Percentiles rank a stretch among this genome's conserved stretches.
Conservation (phyloP, 2,329 filamentous ascomycete genomes). For the Acrocalymma vagum region DNA sequence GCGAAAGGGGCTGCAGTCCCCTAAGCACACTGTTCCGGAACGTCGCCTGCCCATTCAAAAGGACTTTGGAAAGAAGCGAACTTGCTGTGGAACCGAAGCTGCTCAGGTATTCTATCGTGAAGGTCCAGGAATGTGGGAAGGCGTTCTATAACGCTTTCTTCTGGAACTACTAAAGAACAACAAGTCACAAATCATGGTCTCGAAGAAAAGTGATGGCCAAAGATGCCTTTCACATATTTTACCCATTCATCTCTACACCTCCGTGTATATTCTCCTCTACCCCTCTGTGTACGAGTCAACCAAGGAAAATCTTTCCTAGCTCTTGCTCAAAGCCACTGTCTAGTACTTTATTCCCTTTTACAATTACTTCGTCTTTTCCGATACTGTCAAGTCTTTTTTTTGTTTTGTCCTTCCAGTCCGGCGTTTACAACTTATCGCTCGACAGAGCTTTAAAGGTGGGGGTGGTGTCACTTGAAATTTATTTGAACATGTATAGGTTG, state of each 20-base stretch:
- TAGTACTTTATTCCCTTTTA: too few species aligned
- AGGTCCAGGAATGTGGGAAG: slow-evolving; percentile 74
- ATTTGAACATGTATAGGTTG: too few species aligned
- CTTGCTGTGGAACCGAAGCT: slow-evolving; percentile 71
- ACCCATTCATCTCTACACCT: slow-evolving; percentile 16
- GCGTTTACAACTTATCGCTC: too few species aligned
- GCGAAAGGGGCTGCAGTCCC: slow-evolving; percentile 49
- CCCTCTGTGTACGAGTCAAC: slow-evolving; percentile 19
- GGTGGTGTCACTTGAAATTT: too few species aligned
- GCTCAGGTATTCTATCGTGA: slow-evolving; percentile 58
- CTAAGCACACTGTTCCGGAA: slow-evolving; percentile 49
- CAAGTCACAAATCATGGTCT: too few species aligned
- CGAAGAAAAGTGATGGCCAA: slow-evolving; percentile 23
- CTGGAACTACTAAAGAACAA: slow-evolving; percentile 12
- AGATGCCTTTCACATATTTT: slow-evolving; percentile 15
- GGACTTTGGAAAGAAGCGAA: slow-evolving; percentile 67
- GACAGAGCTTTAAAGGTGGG: too few species aligned
- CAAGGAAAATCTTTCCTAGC: too few species aligned
- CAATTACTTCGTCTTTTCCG: too few species aligned
- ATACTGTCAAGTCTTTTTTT: too few species aligned
- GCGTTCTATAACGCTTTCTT: slow-evolving; percentile 57
- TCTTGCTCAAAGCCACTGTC: too few species aligned
- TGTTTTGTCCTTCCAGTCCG: too few species aligned
- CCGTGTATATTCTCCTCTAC: slow-evolving; percentile 28
- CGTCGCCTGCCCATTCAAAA: slow-evolving; percentile 55